Evolutionary conservation across 2,329 filamentous ascomycete species (phyloP).

Genomic region (Westerdykella sp.): DNA sequence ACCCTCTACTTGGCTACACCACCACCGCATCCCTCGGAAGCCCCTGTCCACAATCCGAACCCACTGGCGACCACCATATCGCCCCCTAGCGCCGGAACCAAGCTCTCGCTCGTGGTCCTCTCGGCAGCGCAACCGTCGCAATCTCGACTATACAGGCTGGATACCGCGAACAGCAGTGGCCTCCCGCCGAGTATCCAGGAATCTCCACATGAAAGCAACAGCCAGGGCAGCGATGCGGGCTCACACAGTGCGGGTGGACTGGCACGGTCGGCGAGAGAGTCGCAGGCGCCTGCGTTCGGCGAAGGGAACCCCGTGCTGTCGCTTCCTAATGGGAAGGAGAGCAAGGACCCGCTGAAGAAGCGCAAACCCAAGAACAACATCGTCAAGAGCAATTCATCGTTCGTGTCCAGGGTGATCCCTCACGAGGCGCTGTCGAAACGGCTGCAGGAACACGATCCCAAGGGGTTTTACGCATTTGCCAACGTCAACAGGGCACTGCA

Average conservation of each 20-base stretch:
- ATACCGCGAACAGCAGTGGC: constrained; percentile 39
- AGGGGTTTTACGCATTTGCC: constrained; percentile 83
- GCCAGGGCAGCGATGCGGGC: constrained; percentile 42
- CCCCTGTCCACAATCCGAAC: constrained; percentile 79
- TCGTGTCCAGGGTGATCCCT: constrained; percentile 92
- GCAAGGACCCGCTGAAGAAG: constrained; percentile 60
- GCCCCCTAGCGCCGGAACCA: constrained; percentile 79
- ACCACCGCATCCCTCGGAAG: constrained; percentile 90
- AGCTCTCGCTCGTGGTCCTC: constrained; percentile 69
- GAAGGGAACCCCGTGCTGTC: constrained; percentile 74
- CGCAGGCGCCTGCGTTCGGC: constrained; percentile 64
- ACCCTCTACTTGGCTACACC: constrained; percentile 89
- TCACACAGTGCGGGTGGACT: constrained; percentile 38
- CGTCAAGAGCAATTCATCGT: constrained; percentile 96
- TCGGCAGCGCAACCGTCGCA: constrained; percentile 47
- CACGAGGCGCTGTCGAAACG: constrained; percentile 76
- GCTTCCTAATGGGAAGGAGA: constrained; percentile 57
- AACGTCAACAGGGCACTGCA: constrained; percentile 95
- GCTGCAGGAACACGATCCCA: constrained; percentile 67
- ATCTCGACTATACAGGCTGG: constrained; percentile 39
- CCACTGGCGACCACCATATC: constrained; percentile 79
- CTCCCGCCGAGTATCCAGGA: constrained; percentile 45
- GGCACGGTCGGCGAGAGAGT: constrained; percentile 23
- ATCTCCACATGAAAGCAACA: constrained; percentile 38
- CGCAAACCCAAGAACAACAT: constrained; percentile 98